Base-by-base conservation (phyloP, 768 basidiomycete species). In the Saitozyma sp. region DNA sequence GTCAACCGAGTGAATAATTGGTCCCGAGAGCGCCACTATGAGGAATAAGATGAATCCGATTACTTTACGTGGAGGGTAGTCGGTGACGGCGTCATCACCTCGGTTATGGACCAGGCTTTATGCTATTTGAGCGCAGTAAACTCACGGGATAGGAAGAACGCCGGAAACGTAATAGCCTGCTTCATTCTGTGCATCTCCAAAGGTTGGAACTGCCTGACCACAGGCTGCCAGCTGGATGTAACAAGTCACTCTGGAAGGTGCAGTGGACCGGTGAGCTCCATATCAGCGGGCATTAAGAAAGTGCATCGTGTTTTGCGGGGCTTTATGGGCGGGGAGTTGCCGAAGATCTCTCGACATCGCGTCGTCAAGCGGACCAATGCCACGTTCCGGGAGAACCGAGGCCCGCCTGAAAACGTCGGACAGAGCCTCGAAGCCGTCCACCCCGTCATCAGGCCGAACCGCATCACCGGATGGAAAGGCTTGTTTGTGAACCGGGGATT, bases 1-100 rank as follows among this genome's bases (percentile, higher is more conserved):
- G 78, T 82, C 85, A 53, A 88, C 84, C 62, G 4, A 86, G 87
- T 38, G 86, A 75, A 87, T 86, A 78, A 92, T 88, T 1, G 90
- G 85, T 43, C 88, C 77, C 6, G 89, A 91, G 54, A 92, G 79
- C 3, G 86, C 87, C 58, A 90, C 86, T 59, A 92, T 83, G 40
- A 92, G 83, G 58, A 88, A 84, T 56, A 92, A 84, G 17, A 91
- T 50, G 78, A 89, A 91, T 3, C 87, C 84, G 2, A 76, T 70
- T 67, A 88, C 77, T 78, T 42, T 29, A 29, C 29, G 5, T 29
- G 7, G 11, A 54, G 29, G 29, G 2, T 29, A 29, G 29, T 29
- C 29, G 29, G 29, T 29, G 29, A 29, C 29, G 2, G 29, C 29
- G 29, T 2, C 29, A 29, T 29, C 29, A 29, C 29, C 5, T 29